These are phyloP conservation scores for Epichloe baconii DNA, from an alignment of 2,329 filamentous ascomycete genomes.

Conservation along the genomic window DNA sequence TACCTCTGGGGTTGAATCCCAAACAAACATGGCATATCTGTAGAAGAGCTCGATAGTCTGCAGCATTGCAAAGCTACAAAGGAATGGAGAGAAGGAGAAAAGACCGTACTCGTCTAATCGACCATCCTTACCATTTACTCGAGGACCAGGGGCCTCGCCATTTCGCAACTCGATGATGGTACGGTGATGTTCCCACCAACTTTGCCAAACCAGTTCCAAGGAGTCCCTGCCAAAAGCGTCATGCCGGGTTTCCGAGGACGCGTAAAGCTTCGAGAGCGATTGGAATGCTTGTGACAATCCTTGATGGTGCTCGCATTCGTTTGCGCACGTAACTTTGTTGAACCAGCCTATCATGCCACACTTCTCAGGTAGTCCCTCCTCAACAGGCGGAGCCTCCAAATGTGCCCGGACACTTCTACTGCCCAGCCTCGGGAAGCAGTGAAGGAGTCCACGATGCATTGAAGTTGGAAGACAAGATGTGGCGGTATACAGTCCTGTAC, in stretches of 20 bases:
- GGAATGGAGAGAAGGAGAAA: slow-evolving; percentile 34
- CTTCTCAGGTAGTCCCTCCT: not conserved
- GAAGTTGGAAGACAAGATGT: slow-evolving; percentile 35
- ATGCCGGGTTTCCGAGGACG: not conserved
- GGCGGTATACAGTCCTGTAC: slow-evolving; percentile 28
- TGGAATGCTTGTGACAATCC: not conserved
- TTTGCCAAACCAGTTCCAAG: not conserved
- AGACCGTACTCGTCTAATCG: slow-evolving; percentile 26
- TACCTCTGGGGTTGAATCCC: slow-evolving; percentile 27
- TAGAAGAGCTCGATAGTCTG: slow-evolving; percentile 30
- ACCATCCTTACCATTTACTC: not conserved
- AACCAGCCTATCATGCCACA: not conserved
- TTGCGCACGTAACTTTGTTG: not conserved
- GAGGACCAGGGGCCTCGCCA: not conserved
- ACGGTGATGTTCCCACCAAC: not conserved
- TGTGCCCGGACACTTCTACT: slow-evolving; percentile 5
- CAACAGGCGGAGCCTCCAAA: not conserved
- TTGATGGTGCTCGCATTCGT: not conserved
- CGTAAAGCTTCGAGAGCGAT: not conserved
- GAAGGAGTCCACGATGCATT: slow-evolving; percentile 36
- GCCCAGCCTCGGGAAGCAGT: slow-evolving; percentile 31
- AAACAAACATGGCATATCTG: slow-evolving; percentile 19
- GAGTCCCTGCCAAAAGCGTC: not conserved
- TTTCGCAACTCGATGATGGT: not conserved
- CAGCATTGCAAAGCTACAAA: slow-evolving; percentile 31